These are phyloP conservation scores for Camellia granthamiana DNA, from an alignment of 148 eudicot genomes.

Conservation along the genomic window DNA sequence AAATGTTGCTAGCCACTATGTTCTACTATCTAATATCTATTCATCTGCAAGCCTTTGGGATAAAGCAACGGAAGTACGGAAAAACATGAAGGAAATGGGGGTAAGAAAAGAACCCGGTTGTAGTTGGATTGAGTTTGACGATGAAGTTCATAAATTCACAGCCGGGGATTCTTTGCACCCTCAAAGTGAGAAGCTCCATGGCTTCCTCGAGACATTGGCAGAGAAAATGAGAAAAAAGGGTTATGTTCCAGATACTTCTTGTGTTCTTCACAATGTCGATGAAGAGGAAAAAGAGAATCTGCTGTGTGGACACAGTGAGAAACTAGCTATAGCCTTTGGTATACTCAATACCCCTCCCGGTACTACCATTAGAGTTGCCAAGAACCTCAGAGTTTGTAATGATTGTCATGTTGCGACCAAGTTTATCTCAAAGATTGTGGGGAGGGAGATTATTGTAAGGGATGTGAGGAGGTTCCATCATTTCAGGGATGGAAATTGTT, in stretches of 20 bases:
- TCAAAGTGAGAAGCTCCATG: constrained; percentile 39
- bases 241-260: constrained; percentile 64
- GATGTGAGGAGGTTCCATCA: constrained; percentile 66
- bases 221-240: constrained; percentile 59
- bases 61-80: constrained; percentile 57
- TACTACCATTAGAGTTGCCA: constrained; percentile 52
- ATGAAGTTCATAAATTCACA: constrained; percentile 59
- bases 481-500: constrained; percentile 54
- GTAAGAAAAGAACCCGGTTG: constrained; percentile 85
- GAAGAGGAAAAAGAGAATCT: constrained; percentile 52
- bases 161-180: constrained; percentile 72
- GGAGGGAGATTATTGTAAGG: constrained; percentile 52
- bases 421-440: constrained; percentile 50
- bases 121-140: constrained; percentile 80
- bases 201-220: constrained; percentile 40
- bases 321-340: constrained; percentile 60
- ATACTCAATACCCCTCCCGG: constrained; percentile 55
- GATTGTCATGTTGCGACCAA: constrained; percentile 64
- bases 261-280: constrained; percentile 59
- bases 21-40: constrained; percentile 72
- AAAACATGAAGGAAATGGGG: constrained; percentile 59
- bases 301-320: constrained; percentile 60
- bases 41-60: constrained; percentile 72
- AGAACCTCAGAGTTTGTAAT: constrained; percentile 61
- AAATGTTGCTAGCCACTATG: constrained; percentile 70